These are phyloP conservation scores for Mucuna pruriens DNA, from an alignment of 306 rosid genomes.

Conservation along the genomic window DNA sequence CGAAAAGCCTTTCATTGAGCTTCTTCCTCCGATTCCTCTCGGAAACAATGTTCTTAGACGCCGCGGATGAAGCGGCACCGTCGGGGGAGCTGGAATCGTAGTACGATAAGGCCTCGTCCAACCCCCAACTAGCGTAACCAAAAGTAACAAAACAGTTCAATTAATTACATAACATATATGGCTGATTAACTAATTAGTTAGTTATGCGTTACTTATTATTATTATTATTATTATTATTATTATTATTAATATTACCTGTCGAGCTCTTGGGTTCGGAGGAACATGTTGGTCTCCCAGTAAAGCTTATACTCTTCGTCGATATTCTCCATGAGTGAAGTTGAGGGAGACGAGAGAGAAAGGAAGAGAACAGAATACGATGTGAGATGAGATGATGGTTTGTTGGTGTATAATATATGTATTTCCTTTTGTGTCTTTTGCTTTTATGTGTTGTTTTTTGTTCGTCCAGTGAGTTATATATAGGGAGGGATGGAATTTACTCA, in stretches of 20 bases:
- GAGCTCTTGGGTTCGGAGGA: conserved; percentile 71
- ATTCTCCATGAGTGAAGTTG: conserved; percentile 60
- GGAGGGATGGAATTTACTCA: conserved; percentile 3
- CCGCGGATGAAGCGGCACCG: conserved; percentile 79
- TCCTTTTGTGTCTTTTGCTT: not conserved
- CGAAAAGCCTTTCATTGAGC: conserved; percentile 88
- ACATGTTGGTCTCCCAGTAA: conserved; percentile 79
- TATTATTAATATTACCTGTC: conserved; percentile 56
- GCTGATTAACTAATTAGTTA: not conserved
- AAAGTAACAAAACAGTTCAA: not conserved
- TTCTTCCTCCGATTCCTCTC: conserved; percentile 94
- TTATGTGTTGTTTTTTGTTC: not conserved
- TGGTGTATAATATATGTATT: not conserved
- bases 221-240: not conserved
- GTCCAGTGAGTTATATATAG: conserved; percentile 1
- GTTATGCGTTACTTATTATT: not conserved
- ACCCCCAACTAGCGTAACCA: conserved; percentile 62
- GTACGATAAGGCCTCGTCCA: conserved; percentile 78
- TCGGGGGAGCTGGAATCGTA: conserved; percentile 96
- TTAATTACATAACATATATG: not conserved
- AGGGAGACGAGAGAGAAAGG: not conserved
- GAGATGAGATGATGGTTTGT: too few species aligned
- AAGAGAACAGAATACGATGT: not conserved
- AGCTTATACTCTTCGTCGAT: conserved; percentile 65
- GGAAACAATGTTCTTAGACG: conserved; percentile 88